Evolutionary conservation across 2,329 filamentous ascomycete species (phyloP).

Genomic region (Plectosphaerella plurivora): DNA sequence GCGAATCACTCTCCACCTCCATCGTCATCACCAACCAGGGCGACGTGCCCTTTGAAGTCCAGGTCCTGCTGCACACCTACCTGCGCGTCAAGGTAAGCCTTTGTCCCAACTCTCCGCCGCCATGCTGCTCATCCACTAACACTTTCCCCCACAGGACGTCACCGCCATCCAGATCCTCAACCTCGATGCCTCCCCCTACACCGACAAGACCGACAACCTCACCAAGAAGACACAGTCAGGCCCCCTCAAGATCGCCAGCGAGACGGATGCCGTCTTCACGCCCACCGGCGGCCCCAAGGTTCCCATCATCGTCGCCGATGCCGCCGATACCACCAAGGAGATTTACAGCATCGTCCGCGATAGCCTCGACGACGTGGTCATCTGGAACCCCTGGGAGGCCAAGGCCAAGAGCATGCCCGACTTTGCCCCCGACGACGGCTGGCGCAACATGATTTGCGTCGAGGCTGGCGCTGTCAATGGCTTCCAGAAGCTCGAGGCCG

Average conservation of each 20-base stretch:
- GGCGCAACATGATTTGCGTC: slow-evolving; percentile 89
- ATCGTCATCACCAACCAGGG: slow-evolving; percentile 89
- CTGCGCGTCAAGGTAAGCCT: slow-evolving; percentile 67
- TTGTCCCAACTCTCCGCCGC: not conserved
- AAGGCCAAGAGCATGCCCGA: slow-evolving; percentile 80
- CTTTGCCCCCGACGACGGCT: slow-evolving; percentile 85
- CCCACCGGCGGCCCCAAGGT: slow-evolving; percentile 57
- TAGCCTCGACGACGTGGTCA: slow-evolving; percentile 80
- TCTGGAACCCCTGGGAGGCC: slow-evolving; percentile 95
- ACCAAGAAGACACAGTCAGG: slow-evolving; percentile 61
- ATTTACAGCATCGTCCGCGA: slow-evolving; percentile 75
- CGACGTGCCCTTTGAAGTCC: slow-evolving; percentile 78
- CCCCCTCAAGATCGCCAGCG: slow-evolving; percentile 65
- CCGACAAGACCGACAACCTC: slow-evolving; percentile 74
- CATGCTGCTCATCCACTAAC: not conserved
- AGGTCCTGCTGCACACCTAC: slow-evolving; percentile 89
- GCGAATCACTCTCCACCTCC: slow-evolving; percentile 70
- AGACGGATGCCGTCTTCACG: slow-evolving; percentile 87
- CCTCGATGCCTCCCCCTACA: slow-evolving; percentile 70
- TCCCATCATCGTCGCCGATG: slow-evolving; percentile 57
- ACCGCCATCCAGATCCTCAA: slow-evolving; percentile 66
- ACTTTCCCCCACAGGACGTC: slow-evolving; percentile 61
- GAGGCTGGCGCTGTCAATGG: slow-evolving; percentile 80
- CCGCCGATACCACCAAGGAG: slow-evolving; percentile 42
- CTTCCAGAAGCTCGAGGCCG: slow-evolving; percentile 82